A percentile compares a stretch with the other conserved stretches of the same genome.
Evolutionary conservation across 2,329 filamentous ascomycete species (phyloP).

Genomic region (Bipolaris bicolor): DNA sequence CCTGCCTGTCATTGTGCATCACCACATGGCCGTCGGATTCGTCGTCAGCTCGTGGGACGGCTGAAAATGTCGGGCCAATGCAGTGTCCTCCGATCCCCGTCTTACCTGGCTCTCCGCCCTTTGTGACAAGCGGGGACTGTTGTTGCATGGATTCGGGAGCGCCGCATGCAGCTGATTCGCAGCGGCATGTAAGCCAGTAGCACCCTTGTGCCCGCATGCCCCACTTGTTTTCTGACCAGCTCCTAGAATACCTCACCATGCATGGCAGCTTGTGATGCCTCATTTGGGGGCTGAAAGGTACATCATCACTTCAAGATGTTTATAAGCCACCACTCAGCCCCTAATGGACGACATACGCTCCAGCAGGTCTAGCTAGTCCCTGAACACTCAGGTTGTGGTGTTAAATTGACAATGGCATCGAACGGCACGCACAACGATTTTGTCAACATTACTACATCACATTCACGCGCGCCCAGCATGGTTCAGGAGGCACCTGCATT

Average conservation of each 20-base stretch:
- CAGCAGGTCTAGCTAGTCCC: slow-evolving; percentile 23
- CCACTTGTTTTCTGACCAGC: slow-evolving; percentile 43
- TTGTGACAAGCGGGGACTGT: slow-evolving; percentile 15
- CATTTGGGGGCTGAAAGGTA: slow-evolving; percentile 40
- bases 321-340: slow-evolving; percentile 35
- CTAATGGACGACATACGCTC: slow-evolving; percentile 35
- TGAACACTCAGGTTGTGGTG: slow-evolving; percentile 21
- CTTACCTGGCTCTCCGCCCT: slow-evolving; percentile 33
- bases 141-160: slow-evolving; percentile 18
- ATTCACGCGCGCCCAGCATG: slow-evolving; percentile 47
- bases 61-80: slow-evolving; percentile 23
- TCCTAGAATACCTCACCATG: slow-evolving; percentile 41
- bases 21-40: slow-evolving; percentile 17
- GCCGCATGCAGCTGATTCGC: slow-evolving; percentile 35
- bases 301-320: slow-evolving; percentile 19
- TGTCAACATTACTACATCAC: slow-evolving; percentile 45
- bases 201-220: slow-evolving; percentile 39
- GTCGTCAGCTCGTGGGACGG: slow-evolving; percentile 18
- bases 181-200: slow-evolving; percentile 26
- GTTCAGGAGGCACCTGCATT: slow-evolving; percentile 32
- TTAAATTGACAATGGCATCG: slow-evolving; percentile 44
- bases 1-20: slow-evolving; percentile 13
- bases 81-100: slow-evolving; percentile 27
- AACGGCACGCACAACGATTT: slow-evolving; percentile 46
- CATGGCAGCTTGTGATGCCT: slow-evolving; percentile 32